phyloP scores from a whole-genome alignment of 2,329 filamentous ascomycete species.

The Lachnellula subtilissima region DNA sequence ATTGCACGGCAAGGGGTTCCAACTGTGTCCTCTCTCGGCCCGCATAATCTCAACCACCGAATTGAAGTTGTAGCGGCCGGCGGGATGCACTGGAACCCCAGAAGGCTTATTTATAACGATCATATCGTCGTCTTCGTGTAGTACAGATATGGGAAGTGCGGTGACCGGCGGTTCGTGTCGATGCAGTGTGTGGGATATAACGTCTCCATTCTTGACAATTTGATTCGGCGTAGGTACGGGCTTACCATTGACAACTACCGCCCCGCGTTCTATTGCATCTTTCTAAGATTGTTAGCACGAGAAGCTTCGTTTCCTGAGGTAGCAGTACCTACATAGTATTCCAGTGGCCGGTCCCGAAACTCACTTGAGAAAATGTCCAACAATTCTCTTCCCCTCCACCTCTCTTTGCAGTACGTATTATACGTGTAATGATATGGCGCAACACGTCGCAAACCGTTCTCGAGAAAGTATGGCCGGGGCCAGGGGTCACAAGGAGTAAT shows the following conservation, averaged over 20 bases:
- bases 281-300: slow-evolving; percentile 41
- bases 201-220: slow-evolving; percentile 78
- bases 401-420: slow-evolving; percentile 89
- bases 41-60: slow-evolving; percentile 91
- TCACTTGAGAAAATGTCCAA: slow-evolving; percentile 87
- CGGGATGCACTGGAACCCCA: slow-evolving; percentile 90
- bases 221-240: slow-evolving; percentile 59
- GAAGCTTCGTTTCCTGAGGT: background rate
- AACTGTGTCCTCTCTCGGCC: slow-evolving; percentile 57
- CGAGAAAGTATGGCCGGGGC: slow-evolving; percentile 72
- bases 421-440: slow-evolving; percentile 89
- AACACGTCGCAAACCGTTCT: slow-evolving; percentile 77
- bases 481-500: slow-evolving; percentile 51
- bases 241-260: slow-evolving; percentile 76
- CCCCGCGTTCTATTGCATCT: slow-evolving; percentile 73
- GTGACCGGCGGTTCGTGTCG: slow-evolving; percentile 94
- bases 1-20: slow-evolving; percentile 70
- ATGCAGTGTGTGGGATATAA: slow-evolving; percentile 89
- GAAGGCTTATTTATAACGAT: slow-evolving; percentile 97
- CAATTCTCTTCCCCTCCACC: slow-evolving; percentile 79
- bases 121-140: slow-evolving; percentile 89
- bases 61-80: slow-evolving; percentile 94
- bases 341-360: slow-evolving; percentile 79
- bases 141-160: slow-evolving; percentile 69
- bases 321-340: slow-evolving; percentile 70